Base-by-base conservation (phyloP, 2,329 filamentous ascomycete species). In the Canariomyces notabilis region DNA sequence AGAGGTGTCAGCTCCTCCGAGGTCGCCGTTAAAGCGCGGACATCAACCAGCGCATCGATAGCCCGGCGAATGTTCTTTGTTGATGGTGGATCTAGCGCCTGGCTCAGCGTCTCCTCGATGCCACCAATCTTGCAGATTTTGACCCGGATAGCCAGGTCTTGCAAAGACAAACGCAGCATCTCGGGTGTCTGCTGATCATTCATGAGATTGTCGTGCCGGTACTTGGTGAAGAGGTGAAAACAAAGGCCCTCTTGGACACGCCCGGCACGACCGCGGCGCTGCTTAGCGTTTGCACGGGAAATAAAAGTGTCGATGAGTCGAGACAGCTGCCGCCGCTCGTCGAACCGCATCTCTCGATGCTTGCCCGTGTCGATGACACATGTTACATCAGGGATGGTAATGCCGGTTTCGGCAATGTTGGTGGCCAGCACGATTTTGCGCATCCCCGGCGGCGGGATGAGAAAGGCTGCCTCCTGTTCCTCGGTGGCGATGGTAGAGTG, bases 361-460 rank as follows among this genome's bases (percentile, higher is more conserved):
- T 95, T 97, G 46, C 93, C 93, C 1, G 89, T 90, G 64, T 98
- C 93, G 48, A 98, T 86, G 37, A 98, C 93, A 58, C 90, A 95
- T 0, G 93, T 97, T 22, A 98, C 88, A 62, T 98, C 93, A 1
- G 93, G 93, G 55, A 98, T 98, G 0, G 93, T 98, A 61, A 98
- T 95, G 71, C 93, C 93, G 1, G 93, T 98, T 65, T 98, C 93
- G 4, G 93, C 93, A 64, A 98, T 98, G 61, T 98, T 98, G 12
- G 93, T 98, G 2, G 93, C 90, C 44, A 98, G 77, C 2, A 98
- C 91, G 53, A 98, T 93, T 69, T 98, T 98, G 52, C 90, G 80
- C 46, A 82, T 75, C 0, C 91, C 91, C 3, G 75, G 76, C 1
- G 90, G 89, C 5, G 93, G 93, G 0, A 95, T 69, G 5, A 88